Evolutionary conservation across 2,329 filamentous ascomycete species (phyloP), one percentile per base, ranked within the genome.

Genomic region (Endocalyx cinctus): DNA sequence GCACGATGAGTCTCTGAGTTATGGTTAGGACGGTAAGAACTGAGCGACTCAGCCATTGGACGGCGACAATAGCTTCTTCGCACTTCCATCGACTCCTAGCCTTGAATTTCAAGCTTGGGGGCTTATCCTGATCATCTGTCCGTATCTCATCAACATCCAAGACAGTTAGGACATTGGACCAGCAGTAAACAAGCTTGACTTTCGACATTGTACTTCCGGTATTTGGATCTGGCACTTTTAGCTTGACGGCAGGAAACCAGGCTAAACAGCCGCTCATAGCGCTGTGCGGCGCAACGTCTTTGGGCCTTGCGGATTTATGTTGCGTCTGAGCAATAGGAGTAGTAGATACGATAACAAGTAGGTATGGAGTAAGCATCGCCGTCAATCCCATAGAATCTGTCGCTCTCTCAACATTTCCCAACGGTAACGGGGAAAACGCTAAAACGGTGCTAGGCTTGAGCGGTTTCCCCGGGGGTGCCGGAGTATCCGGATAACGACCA

Each of bases 101-200:
- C 51, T 75, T 80, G 61, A 98, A 98, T 27, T 75, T 77, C 15
- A 97, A 74, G 29, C 72, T 80, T 2, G 87, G 77, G 4, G 85
- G 86, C 50, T 87, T 88, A 45, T 90, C 84, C 42, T 78, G 80
- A 45, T 87, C 80, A 11, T 79, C 74, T 1, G 73, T 62, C 14
- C 73, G 72, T 10, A 81, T 68, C 47, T 92, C 84, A 32, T 90
- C 81, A 10, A 97, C 79, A 43, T 98, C 92, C 16, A 98, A 66
- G 5, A 98, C 82, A 0, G 89, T 97, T 45, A 98, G 66, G n/a
- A 97, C 79, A 51, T 97, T 97, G 3, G 92, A 97, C 92, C 92
- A 98, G 60, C 89, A 96, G 63, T 98, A 98, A 1, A 87, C 90
- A 13, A 98, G 73, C 59, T 98, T 97, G 23, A 83, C 84, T 52